phyloP scores from a whole-genome alignment of 1,139 yeast genomes.

The Arxiozyma heterogenica region DNA sequence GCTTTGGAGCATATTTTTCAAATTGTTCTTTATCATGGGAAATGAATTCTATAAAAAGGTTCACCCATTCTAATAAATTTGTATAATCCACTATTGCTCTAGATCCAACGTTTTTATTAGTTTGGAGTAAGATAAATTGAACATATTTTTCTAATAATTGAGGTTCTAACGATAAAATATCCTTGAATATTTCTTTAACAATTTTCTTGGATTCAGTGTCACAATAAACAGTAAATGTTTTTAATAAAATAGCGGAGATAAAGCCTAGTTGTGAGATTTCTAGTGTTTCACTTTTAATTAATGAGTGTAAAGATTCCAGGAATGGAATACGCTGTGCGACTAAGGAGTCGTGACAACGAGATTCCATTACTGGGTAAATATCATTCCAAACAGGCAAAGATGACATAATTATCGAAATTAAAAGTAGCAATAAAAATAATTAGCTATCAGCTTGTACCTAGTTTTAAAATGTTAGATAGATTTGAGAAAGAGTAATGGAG shows the following conservation, averaged over 20 bases:
- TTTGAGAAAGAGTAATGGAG: neutral
- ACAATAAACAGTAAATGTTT: slow-evolving; percentile 37
- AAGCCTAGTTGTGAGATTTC: slow-evolving; percentile 18
- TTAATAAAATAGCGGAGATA: slow-evolving; percentile 30
- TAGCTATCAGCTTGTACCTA: neutral
- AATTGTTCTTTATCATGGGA: slow-evolving; percentile 10
- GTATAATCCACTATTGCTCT: slow-evolving; percentile 26
- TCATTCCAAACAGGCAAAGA: slow-evolving; percentile 16
- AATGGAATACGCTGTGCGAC: slow-evolving; percentile 17
- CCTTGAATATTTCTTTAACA: slow-evolving; percentile 35
- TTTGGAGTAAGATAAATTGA: slow-evolving; percentile 34
- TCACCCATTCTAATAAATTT: slow-evolving; percentile 27
- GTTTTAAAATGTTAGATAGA: neutral
- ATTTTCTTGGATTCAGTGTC: slow-evolving; percentile 41
- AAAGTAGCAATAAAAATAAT: neutral
- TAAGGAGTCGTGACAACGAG: slow-evolving; percentile 14
- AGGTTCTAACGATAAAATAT: slow-evolving; percentile 32
- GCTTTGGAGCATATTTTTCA: slow-evolving; percentile 10
- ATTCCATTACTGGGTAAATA: slow-evolving; percentile 15
- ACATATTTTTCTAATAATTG: slow-evolving; percentile 33
- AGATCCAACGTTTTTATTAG: slow-evolving; percentile 18
- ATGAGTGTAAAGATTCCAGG: slow-evolving; percentile 12
- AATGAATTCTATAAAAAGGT: slow-evolving; percentile 16
- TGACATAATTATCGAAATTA: slow-evolving; percentile 3
- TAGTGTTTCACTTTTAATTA: slow-evolving; percentile 14